Evolutionary conservation across 495 filamentous ascomycete species (phyloP).

Genomic region (Ramalina intermedia): DNA sequence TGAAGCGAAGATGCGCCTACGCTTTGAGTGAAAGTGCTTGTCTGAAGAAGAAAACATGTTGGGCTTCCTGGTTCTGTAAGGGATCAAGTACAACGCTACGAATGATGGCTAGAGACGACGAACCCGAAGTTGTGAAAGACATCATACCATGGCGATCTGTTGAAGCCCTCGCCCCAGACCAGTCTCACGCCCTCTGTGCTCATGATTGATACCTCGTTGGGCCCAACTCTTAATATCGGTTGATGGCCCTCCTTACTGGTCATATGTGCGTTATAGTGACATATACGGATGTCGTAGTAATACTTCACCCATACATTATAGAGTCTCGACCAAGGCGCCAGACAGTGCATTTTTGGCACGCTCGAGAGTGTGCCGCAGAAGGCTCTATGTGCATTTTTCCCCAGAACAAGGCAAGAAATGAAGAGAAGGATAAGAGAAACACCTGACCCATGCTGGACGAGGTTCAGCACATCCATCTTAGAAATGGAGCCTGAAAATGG

Average conservation of each 20-base stretch:
- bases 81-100: neutral
- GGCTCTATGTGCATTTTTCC: neutral
- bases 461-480: too few species aligned
- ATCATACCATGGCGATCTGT: constrained; percentile 6
- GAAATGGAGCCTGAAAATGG: too few species aligned
- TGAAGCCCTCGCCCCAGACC: constrained; percentile 5
- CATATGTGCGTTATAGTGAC: constrained; percentile 9
- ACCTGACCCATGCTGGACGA: too few species aligned
- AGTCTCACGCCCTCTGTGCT: constrained; percentile 5
- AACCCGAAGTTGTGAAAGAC: constrained; percentile 12
- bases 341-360: constrained; percentile 9
- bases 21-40: constrained; percentile 1
- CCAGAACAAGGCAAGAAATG: too few species aligned
- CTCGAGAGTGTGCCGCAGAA: neutral
- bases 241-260: neutral
- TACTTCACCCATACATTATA: constrained; percentile 6
- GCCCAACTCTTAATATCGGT: constrained; percentile 5
- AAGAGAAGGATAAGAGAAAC: too few species aligned
- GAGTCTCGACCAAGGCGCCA: constrained; percentile 4
- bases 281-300: constrained; percentile 1
- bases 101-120: neutral
- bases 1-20: constrained; percentile 7
- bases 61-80: neutral
- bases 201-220: constrained; percentile 13
- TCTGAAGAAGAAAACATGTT: constrained; percentile 11